Evolutionary conservation across 2,329 filamentous ascomycete species (phyloP).

Genomic region (Ambrosiella beaveri): DNA sequence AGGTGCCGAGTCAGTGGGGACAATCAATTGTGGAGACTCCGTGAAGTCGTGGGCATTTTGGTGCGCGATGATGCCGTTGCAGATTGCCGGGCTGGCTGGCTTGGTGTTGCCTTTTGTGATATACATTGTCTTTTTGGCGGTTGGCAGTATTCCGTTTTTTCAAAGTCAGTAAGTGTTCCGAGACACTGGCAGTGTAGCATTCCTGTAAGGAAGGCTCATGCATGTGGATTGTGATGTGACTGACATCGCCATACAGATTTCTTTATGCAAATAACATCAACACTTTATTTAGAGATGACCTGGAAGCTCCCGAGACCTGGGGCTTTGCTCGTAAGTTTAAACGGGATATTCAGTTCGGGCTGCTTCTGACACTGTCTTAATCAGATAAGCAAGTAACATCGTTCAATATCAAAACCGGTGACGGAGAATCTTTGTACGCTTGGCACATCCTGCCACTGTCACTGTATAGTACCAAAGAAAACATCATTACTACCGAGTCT

Average conservation of each 20-base stretch:
- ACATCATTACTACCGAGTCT: constrained; percentile 35
- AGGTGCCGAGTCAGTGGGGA: too few species aligned
- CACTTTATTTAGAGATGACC: constrained; percentile 51
- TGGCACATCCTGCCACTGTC: constrained; percentile 81
- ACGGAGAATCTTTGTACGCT: constrained; percentile 63
- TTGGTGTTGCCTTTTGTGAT: constrained; percentile 23
- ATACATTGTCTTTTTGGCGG: constrained; percentile 49
- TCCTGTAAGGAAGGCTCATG: too few species aligned
- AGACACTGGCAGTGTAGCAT: neutral
- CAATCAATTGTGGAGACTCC: too few species aligned
- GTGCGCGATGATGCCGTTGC: constrained; percentile 1
- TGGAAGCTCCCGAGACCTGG: constrained; percentile 63
- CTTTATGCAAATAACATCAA: constrained; percentile 73
- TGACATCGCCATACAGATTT: constrained; percentile 39
- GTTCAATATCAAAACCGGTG: constrained; percentile 58
- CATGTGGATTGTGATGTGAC: neutral
- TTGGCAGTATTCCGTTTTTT: constrained; percentile 50
- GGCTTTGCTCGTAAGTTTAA: constrained; percentile 56
- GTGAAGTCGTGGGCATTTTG: neutral
- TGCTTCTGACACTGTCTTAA: neutral
- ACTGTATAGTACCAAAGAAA: constrained; percentile 56
- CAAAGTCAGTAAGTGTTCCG: constrained; percentile 55
- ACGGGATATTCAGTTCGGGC: neutral
- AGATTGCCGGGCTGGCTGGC: constrained; percentile 1
- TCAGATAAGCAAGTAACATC: constrained; percentile 75